Conservation (phyloP, 2,329 filamentous ascomycete genomes). For the Rhytidhysteron rufulum region DNA sequence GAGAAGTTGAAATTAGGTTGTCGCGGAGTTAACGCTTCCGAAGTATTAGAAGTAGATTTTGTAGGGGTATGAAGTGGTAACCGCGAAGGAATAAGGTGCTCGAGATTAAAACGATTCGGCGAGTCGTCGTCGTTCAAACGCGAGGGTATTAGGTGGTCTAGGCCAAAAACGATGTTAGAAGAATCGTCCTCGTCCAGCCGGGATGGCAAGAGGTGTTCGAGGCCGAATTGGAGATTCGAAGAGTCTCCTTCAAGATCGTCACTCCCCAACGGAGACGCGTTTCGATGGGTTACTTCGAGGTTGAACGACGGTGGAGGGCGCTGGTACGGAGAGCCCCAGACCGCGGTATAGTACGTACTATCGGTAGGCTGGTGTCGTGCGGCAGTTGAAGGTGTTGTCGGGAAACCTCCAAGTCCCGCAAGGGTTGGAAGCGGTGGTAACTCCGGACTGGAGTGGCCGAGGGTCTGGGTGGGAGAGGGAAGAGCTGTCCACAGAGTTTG, state of each 20-base stretch:
- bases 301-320: constrained; percentile 51
- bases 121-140: constrained; percentile 28
- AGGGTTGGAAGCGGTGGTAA: constrained; percentile 35
- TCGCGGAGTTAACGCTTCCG: constrained; percentile 16
- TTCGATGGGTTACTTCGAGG: constrained; percentile 17
- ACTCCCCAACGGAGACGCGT: constrained; percentile 28
- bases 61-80: constrained; percentile 26
- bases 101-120: constrained; percentile 34
- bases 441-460: constrained; percentile 40
- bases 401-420: constrained; percentile 26
- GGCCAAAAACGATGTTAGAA: constrained; percentile 1
- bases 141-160: constrained; percentile 22
- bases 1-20: constrained; percentile 15
- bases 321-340: constrained; percentile 90
- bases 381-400: constrained; percentile 32
- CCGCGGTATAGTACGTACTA: constrained; percentile 65
- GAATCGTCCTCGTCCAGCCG: constrained; percentile 12
- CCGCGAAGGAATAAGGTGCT: constrained; percentile 37
- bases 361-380: constrained; percentile 37
- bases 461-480: constrained; percentile 38
- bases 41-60: constrained; percentile 12
- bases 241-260: constrained; percentile 37
- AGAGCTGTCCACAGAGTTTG: constrained; percentile 36
- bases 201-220: constrained; percentile 33
- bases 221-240: constrained; percentile 34